Conservation (phyloP, 805 yeast species). For the Cyberlindnera lachancei region DNA sequence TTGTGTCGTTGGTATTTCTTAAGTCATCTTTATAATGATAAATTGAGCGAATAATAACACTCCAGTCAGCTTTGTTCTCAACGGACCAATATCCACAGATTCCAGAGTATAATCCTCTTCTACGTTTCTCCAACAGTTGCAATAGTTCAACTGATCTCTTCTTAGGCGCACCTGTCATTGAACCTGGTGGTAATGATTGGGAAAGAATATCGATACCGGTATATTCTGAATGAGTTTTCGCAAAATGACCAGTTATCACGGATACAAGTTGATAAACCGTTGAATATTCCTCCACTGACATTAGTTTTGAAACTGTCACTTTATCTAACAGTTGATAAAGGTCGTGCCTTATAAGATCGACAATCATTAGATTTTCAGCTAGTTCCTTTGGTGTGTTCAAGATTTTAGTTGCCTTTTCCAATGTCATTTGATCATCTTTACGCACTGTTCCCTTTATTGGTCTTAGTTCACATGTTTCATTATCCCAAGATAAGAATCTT, state of each 20-base stretch:
- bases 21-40: slow-evolving; percentile 53
- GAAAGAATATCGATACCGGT: slow-evolving; percentile 74
- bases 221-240: slow-evolving; percentile 25
- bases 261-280: slow-evolving; percentile 91
- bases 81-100: slow-evolving; percentile 94
- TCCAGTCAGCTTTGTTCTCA: slow-evolving; percentile 88
- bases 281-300: slow-evolving; percentile 88
- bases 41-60: slow-evolving; percentile 84
- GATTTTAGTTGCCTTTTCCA: slow-evolving; percentile 52
- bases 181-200: slow-evolving; percentile 89
- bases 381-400: slow-evolving; percentile 83
- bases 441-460: slow-evolving; percentile 96
- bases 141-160: slow-evolving; percentile 82
- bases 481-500: slow-evolving; percentile 75
- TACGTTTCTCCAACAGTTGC: slow-evolving; percentile 32
- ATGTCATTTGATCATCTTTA: slow-evolving; percentile 46
- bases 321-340: slow-evolving; percentile 55
- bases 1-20: slow-evolving; percentile 19
- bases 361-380: slow-evolving; percentile 96
- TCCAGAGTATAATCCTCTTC: slow-evolving; percentile 87
- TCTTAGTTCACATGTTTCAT: slow-evolving; percentile 59
- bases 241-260: slow-evolving; percentile 61
- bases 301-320: slow-evolving; percentile 70
- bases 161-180: slow-evolving; percentile 99
- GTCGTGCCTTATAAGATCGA: slow-evolving; percentile 91